Evolutionary conservation across 805 yeast species (phyloP).

Genomic region (Kuraishia borneana): DNA sequence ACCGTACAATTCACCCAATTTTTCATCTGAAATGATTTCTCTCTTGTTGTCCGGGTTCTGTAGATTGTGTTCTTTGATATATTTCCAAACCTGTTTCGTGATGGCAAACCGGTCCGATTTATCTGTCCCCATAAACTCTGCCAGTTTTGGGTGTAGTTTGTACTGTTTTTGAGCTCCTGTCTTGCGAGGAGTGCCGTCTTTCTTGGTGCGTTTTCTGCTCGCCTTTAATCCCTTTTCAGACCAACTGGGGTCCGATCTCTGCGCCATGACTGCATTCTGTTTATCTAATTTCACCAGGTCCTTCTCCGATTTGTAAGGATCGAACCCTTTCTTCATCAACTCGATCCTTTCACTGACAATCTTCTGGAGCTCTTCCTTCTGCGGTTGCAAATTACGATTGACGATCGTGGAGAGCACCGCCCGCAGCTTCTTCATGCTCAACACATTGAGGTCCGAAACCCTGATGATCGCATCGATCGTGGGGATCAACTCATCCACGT

Average conservation of each 20-base stretch:
- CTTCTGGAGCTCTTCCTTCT: slow-evolving; percentile 47
- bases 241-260: slow-evolving; percentile 20
- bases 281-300: slow-evolving; percentile 32
- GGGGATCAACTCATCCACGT: slow-evolving; percentile 34
- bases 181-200: slow-evolving; percentile 6
- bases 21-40: slow-evolving; percentile 53
- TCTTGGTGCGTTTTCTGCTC: slow-evolving; percentile 1
- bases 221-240: slow-evolving; percentile 3
- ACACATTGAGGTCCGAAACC: slow-evolving; percentile 57
- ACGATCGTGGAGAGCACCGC: slow-evolving; percentile 64
- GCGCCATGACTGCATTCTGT: slow-evolving; percentile 43
- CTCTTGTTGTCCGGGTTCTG: slow-evolving; percentile 62
- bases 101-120: slow-evolving; percentile 54
- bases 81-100: slow-evolving; percentile 59
- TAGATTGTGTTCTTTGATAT: slow-evolving; percentile 49
- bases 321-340: slow-evolving; percentile 17
- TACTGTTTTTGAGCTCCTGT: slow-evolving; percentile 28
- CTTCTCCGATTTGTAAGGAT: slow-evolving; percentile 14
- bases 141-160: slow-evolving; percentile 39
- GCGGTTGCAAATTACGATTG: slow-evolving; percentile 36
- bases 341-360: slow-evolving; percentile 50
- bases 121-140: slow-evolving; percentile 31
- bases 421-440: slow-evolving; percentile 63
- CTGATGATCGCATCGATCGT: slow-evolving; percentile 65
- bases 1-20: slow-evolving; percentile 47